Percentiles rank a stretch among this genome's conserved stretches.
Evolutionary conservation across 495 filamentous ascomycete genomes (phyloP).

Genomic region (Xylaria cubensis): DNA sequence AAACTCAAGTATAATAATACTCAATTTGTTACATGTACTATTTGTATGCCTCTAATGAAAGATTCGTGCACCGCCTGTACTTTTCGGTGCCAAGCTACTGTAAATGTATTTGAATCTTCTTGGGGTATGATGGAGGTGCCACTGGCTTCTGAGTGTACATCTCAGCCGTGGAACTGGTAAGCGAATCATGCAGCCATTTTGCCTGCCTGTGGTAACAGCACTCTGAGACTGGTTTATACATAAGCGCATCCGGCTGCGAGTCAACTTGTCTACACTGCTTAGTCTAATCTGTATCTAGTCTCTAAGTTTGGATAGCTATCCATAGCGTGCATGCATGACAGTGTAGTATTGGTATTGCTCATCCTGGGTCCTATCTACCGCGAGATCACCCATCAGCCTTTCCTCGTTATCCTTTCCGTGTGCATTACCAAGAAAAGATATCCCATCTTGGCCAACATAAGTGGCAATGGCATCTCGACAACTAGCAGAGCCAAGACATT

Average conservation of each 20-base stretch:
- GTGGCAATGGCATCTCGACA: constrained; percentile 9
- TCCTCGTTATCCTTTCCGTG: not conserved
- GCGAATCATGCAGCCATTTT: not conserved
- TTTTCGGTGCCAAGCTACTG: not conserved
- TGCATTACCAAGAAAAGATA: not conserved
- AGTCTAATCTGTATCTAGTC: not conserved
- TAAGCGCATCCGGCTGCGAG: not conserved
- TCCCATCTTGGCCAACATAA: not conserved
- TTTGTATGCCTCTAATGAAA: not conserved
- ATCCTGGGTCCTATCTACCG: not conserved
- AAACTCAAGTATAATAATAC: not conserved
- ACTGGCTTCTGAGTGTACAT: not conserved
- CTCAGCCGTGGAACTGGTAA: not conserved
- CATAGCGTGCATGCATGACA: constrained; percentile 14
- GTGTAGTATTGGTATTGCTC: not conserved
- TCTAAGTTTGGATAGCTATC: not conserved
- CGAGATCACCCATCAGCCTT: not conserved
- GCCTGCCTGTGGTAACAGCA: not conserved
- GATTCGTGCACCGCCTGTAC: not conserved
- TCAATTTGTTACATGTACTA: not conserved
- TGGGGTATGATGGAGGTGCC: not conserved
- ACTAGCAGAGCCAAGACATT: constrained; percentile 3
- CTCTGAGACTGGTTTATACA: not conserved
- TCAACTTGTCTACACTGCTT: constrained; percentile 18
- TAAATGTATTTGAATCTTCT: not conserved